These are phyloP conservation scores for Prunella vulgaris DNA, from an alignment of 257 asterid species.

Conservation along the genomic window DNA sequence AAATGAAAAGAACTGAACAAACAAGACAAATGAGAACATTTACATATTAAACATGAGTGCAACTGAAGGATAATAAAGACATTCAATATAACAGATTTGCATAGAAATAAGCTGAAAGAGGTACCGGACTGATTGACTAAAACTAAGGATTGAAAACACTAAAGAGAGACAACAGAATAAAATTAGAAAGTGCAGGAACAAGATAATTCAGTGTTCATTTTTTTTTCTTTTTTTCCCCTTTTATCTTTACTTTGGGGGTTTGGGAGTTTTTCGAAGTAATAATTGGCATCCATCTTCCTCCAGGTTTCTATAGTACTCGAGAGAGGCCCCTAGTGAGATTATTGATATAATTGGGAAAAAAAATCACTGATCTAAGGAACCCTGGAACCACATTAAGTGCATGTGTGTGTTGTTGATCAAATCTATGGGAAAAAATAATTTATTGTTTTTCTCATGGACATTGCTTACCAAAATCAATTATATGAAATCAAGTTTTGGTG, in stretches of 20 bases:
- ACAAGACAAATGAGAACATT: background rate
- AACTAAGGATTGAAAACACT: background rate
- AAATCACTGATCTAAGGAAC: background rate
- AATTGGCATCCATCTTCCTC: background rate
- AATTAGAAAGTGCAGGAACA: background rate
- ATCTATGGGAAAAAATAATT: background rate
- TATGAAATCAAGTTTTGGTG: background rate
- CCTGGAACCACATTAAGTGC: slow-evolving; percentile 2
- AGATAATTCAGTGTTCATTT: background rate
- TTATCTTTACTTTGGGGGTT: background rate
- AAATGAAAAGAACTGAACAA: background rate
- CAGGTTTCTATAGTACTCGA: background rate
- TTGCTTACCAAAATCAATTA: background rate
- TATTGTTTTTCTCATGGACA: background rate
- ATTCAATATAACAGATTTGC: background rate
- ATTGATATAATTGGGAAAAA: background rate
- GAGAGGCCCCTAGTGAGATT: background rate
- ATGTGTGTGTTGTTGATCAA: background rate
- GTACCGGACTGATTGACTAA: background rate
- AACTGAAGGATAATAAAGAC: background rate
- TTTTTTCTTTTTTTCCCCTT: background rate
- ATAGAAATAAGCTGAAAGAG: background rate
- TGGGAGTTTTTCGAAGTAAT: background rate
- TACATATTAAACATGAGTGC: background rate
- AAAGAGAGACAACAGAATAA: background rate